These are phyloP conservation scores for Lactarius evosmus DNA, from an alignment of 768 basidiomycete species.

Conservation along the genomic window DNA sequence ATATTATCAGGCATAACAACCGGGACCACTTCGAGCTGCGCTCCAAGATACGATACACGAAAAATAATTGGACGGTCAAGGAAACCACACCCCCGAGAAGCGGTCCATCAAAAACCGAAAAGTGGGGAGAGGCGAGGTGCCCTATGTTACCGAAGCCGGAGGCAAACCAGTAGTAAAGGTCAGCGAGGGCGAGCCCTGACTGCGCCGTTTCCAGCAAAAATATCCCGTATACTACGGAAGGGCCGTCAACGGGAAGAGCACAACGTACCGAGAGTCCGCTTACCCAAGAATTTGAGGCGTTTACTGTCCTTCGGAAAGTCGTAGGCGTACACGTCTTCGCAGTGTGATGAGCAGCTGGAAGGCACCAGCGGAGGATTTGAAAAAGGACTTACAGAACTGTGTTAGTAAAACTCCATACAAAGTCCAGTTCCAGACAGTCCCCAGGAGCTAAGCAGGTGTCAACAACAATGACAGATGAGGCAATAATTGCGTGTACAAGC, in stretches of 20 bases:
- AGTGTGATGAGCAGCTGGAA: not conserved
- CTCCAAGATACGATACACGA: not conserved
- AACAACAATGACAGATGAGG: not conserved
- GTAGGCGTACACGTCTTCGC: slow-evolving; percentile 18
- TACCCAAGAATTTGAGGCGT: slow-evolving; percentile 9
- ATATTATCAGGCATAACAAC: not conserved
- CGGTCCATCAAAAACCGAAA: not conserved
- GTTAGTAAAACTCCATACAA: slow-evolving; percentile 12
- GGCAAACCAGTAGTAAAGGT: slow-evolving; percentile 15
- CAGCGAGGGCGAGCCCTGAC: slow-evolving; percentile 2
- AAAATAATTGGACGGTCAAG: not conserved
- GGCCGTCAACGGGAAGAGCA: not conserved
- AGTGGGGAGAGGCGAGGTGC: not conserved
- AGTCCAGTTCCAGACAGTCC: slow-evolving; percentile 17
- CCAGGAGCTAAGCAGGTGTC: slow-evolving; percentile 14
- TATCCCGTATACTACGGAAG: slow-evolving; percentile 1
- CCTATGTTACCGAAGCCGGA: slow-evolving; percentile 25
- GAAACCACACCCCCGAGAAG: not conserved
- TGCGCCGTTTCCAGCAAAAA: slow-evolving; percentile 16
- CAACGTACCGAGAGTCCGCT: not conserved
- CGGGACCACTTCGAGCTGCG: not conserved
- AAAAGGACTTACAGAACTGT: slow-evolving; percentile 11
- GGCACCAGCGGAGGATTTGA: not conserved
- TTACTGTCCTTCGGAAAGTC: slow-evolving; percentile 11
- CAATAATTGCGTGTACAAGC: not conserved